These are phyloP conservation scores for Cordyceps farinosa DNA, from an alignment of 2,329 filamentous ascomycete genomes.

Conservation along the genomic window DNA sequence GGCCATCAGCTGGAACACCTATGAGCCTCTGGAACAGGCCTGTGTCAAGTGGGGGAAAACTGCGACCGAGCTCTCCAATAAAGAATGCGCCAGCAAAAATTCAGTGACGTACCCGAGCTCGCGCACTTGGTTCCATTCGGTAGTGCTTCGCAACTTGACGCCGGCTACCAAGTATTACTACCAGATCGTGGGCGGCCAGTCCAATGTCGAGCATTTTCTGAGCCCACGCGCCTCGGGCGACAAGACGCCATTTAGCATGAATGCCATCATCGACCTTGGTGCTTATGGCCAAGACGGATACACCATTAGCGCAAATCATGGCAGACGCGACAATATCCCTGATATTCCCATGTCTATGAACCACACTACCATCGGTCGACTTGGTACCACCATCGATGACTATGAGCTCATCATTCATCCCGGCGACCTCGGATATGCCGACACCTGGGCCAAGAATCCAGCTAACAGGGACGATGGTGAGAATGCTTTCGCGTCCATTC, in stretches of 20 bases:
- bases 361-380: conserved; percentile 53
- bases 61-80: conserved; percentile 31
- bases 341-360: conserved; percentile 49
- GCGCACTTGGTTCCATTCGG: conserved; percentile 49
- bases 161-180: conserved; percentile 59
- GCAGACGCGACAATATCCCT: conserved; percentile 48
- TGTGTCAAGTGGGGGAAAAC: conserved; percentile 52
- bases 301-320: conserved; percentile 35
- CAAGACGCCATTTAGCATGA: conserved; percentile 48
- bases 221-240: conserved; percentile 42
- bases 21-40: conserved; percentile 39
- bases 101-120: conserved; percentile 51
- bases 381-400: conserved; percentile 48
- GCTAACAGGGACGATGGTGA: conserved; percentile 46
- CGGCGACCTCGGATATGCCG: conserved; percentile 56
- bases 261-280: conserved; percentile 50
- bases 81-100: conserved; percentile 40
- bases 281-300: conserved; percentile 37
- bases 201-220: conserved; percentile 51
- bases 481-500: conserved; percentile 51
- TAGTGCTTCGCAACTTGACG: conserved; percentile 41
- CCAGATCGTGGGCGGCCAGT: conserved; percentile 52
- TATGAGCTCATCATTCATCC: conserved; percentile 55
- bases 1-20: conserved; percentile 56
- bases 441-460: conserved; percentile 49